Base-by-base conservation (phyloP, 257 asterid species). In the Euphrasia confusa region DNA sequence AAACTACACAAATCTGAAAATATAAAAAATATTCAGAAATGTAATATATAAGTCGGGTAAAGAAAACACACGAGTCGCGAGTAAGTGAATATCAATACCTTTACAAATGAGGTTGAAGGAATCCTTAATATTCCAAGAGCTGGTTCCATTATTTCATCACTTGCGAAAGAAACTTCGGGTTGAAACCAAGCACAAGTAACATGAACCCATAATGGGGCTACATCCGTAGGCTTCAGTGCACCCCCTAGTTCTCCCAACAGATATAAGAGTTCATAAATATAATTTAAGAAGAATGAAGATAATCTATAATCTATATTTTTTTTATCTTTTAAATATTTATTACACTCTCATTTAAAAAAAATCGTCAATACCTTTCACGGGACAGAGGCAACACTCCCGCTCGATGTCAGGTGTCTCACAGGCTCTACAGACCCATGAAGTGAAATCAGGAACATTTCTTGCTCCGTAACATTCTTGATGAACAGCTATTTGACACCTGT, bases 401-500 rank as follows among this genome's bases (percentile, higher is more conserved):
- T 93, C 96, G 60, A 89, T 78, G 53, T 87, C 84, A 68, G 97
- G 99, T 57, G 96, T 87, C 86, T 89, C 97, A n/a, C 99, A 93
- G 52, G 96, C 79, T 72, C 83, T 80, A 75, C 99, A 93, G 66
- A 93, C 99, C 99, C 99, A 93, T 60, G 97, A 87, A 74, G 99
- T 87, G 73, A 93, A 81, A 82, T 89, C 97, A 68, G 78, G 79
- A 72, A 89, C 94, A 72, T 93, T 81, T 73, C 92, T 82, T 64
- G 97, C 99, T 71, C 99, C 99, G 76, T 93, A 93, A 80, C 99
- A 93, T 75, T 89, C 99, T 81, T 93, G 97, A 83, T 93, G 99
- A 54, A 93, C 99, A 15, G 97, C 99, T 71, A 93, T 93, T 73
- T 93, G 97, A 74, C 99, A 93, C 79, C 99, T 93, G 86, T 56